Evolutionary conservation across 208 protist genomes (phyloP).

Genomic region (Leishmania aethiopica): DNA sequence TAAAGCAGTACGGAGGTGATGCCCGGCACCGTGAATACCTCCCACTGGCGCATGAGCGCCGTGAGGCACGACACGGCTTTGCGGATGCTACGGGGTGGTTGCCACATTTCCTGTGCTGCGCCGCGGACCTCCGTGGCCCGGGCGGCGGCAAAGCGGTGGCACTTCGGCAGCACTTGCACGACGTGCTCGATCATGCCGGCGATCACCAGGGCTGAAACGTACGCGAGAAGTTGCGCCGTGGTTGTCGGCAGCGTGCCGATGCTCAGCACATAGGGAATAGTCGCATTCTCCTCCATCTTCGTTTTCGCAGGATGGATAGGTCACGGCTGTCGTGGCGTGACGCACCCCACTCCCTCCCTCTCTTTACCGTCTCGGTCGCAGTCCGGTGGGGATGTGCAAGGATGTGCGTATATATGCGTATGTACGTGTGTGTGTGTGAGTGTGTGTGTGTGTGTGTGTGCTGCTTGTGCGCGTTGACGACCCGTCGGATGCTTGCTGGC

Average conservation of each 20-base stretch:
- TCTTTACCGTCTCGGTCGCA: no score
- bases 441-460: not conserved
- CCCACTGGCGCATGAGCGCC: slow-evolving; percentile 8
- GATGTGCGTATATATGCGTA: not conserved
- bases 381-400: not conserved
- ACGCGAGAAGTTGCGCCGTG: not conserved
- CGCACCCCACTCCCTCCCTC: no score
- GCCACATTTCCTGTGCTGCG: not conserved
- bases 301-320: no score
- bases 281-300: not conserved
- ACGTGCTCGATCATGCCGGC: slow-evolving; percentile 7
- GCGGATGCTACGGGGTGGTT: not conserved
- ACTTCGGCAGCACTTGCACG: slow-evolving; percentile 5
- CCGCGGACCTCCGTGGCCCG: not conserved
- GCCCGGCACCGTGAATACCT: slow-evolving; percentile 10
- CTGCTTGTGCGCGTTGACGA: not conserved
- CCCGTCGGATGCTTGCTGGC: not conserved
- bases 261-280: not conserved
- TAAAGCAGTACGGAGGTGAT: slow-evolving; percentile 11
- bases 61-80: not conserved
- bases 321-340: no score
- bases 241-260: not conserved
- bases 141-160: not conserved
- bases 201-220: not conserved
- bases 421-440: not conserved